phyloP scores from a whole-genome alignment of 495 filamentous ascomycete species.

The Rhypophila decipiens region DNA sequence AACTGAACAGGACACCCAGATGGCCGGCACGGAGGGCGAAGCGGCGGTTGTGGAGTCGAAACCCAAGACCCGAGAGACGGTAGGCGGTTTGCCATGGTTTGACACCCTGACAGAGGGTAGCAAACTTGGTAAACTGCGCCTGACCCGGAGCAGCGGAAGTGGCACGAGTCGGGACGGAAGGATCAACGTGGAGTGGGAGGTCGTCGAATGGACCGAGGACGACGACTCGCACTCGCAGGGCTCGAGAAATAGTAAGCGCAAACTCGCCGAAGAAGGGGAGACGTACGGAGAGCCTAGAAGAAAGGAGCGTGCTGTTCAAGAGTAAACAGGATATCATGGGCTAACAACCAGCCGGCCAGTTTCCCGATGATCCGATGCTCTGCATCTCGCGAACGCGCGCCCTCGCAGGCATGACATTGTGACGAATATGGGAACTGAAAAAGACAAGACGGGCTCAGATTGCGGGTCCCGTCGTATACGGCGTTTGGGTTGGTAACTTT shows the following conservation, averaged over 20 bases:
- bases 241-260: slow-evolving; percentile 42
- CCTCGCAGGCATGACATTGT: too few relatives aligned
- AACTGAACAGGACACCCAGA: slow-evolving; percentile 5
- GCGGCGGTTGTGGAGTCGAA: slow-evolving; percentile 12
- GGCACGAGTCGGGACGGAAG: slow-evolving; percentile 50
- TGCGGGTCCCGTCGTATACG: too few relatives aligned
- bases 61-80: slow-evolving; percentile 12
- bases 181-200: slow-evolving; percentile 71
- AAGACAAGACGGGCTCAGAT: too few relatives aligned
- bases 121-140: slow-evolving; percentile 58
- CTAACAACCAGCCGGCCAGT: too few relatives aligned
- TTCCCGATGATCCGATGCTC: too few relatives aligned
- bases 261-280: too few relatives aligned
- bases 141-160: slow-evolving; percentile 51
- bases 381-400: too few relatives aligned
- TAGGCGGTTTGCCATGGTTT: slow-evolving; percentile 69
- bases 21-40: slow-evolving; percentile 7
- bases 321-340: too few relatives aligned
- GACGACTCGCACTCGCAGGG: slow-evolving; percentile 45
- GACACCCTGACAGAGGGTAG: slow-evolving; percentile 73
- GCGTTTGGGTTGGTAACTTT: too few relatives aligned
- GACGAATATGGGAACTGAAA: too few relatives aligned
- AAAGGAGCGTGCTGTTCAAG: too few relatives aligned
- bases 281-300: too few relatives aligned
- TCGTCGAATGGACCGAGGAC: slow-evolving; percentile 67